These are phyloP conservation scores for Rhynchosporium secalis DNA, from an alignment of 2,329 filamentous ascomycete species.

Conservation along the genomic window DNA sequence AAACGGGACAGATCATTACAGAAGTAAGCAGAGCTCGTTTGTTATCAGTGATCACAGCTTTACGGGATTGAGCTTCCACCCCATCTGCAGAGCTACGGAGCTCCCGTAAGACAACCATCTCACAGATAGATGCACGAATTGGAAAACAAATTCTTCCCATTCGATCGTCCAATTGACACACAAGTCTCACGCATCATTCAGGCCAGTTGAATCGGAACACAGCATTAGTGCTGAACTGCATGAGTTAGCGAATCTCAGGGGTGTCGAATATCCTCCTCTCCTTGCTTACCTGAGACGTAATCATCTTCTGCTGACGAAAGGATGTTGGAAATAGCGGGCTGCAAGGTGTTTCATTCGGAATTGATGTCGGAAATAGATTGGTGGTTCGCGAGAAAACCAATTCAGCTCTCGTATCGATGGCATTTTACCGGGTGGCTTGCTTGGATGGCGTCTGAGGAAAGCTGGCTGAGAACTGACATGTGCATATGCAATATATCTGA, in stretches of 20 bases:
- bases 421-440: not conserved
- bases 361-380: not conserved
- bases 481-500: not conserved
- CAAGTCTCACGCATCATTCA: not conserved
- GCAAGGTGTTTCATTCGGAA: not conserved
- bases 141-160: not conserved
- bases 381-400: not conserved
- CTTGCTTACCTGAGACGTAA: not conserved
- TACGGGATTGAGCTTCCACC: not conserved
- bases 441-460: not conserved
- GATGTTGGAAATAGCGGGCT: not conserved
- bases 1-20: too few relatives aligned
- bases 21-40: not conserved
- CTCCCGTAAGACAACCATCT: not conserved
- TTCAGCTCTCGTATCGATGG: not conserved
- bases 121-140: not conserved
- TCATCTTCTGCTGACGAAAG: not conserved
- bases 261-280: not conserved
- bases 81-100: slow-evolving; percentile 1
- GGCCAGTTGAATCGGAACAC: not conserved
- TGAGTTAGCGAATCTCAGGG: not conserved
- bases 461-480: slow-evolving; percentile 3
- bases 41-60: not conserved
- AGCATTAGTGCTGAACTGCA: slow-evolving; percentile 6
- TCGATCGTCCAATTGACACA: not conserved